Evolutionary conservation across 352 stramenopile species (phyloP), one percentile per base, ranked within the genome.

Genomic region (Globisporangium splendens): DNA sequence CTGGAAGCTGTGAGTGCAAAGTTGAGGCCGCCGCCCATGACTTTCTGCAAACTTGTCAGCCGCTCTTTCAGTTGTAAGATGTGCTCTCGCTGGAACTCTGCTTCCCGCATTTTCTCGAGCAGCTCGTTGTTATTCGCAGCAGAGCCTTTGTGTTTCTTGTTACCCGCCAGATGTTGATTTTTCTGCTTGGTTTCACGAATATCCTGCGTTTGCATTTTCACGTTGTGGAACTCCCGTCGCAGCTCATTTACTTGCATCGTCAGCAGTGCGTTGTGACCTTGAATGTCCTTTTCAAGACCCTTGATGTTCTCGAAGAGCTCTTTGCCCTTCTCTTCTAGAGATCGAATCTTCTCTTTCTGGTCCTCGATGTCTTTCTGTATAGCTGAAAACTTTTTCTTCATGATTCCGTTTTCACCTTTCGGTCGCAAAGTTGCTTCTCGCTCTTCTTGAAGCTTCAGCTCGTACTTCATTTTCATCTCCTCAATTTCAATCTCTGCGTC

Each of bases 351-450:
- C 56, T 98, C 95, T 50, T 93, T 92, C 61, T 98, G 94, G 38
- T 98, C 89, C 56, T 98, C 94, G 54, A 98, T 98, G 21, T 98
- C 91, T 43, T 97, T 96, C 46, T 95, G 83, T 24, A 98, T 59
- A 10, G 95, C 84, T 5, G 80, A 94, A 48, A 98, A 98, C 63
- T 98, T 98, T 66, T 98, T 98, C 66, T 96, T 97, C 91, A 98
- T 98, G 65, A 98, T 97, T 7, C 91, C 93, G 56, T 98, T 98
- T 64, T 98, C 94, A 15, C 92, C 91, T 66, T 98, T 98, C n/a
- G 96, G 86, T 3, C 90, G 87, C 49, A 98, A 68, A 18, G 90
- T 98, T 4, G 89, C 87, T 63, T 98, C 89, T 0, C 88, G 76
- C 50, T 98, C 88, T 24, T 89, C 84, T 18, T 87, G 72, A 24